Evolutionary conservation across 2,329 filamentous ascomycete genomes (phyloP), one percentile per base, ranked within the genome.

Genomic region (Trichoderma sp.): DNA sequence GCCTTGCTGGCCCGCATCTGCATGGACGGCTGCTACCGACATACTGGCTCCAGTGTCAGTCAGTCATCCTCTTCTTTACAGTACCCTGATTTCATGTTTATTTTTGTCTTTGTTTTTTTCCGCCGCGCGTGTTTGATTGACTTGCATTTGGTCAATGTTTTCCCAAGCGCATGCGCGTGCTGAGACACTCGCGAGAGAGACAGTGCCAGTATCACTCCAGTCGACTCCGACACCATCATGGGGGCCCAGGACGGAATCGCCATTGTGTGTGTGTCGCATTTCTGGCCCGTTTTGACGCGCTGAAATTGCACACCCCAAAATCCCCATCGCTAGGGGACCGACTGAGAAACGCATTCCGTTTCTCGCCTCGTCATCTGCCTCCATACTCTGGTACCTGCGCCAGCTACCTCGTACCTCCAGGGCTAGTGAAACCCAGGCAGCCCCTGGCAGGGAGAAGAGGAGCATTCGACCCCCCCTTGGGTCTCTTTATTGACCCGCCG

Each of bases 401-500:
- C 59, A 52, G 67, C 48, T 57, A 25, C 67, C 37, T 42, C 39
- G 35, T 57, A 25, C 67, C 37, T 42, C 39, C 54, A 52, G 34
- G 64, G 39, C 34, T 52, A 53, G 64, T 66, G 61, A 68, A 65
- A 61, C 56, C 19, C 50, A 32, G 48, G 39, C 54, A 57, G 42
- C 61, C 61, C 67, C 67, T 68, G 67, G 67, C 67, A 68, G 67
- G 67, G 67, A 65, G 59, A 52, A 35, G 42, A 64, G 34, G n/a
- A 9, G 53, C 22, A 25, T 37, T 52, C 29, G 39, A 34, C 52
- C 27, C 59, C 59, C 50, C 53, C 35, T 37, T 34, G 57, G 37
- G 9, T 13, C 37, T 52, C 5, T 50, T 56, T 29, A 56, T 32
- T 54, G 50, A 64, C 66, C 66, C 58, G 39, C 66, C 58, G 48